Conservation (phyloP, 1,284 basidiomycete species). For the Coniferiporia weirii region DNA sequence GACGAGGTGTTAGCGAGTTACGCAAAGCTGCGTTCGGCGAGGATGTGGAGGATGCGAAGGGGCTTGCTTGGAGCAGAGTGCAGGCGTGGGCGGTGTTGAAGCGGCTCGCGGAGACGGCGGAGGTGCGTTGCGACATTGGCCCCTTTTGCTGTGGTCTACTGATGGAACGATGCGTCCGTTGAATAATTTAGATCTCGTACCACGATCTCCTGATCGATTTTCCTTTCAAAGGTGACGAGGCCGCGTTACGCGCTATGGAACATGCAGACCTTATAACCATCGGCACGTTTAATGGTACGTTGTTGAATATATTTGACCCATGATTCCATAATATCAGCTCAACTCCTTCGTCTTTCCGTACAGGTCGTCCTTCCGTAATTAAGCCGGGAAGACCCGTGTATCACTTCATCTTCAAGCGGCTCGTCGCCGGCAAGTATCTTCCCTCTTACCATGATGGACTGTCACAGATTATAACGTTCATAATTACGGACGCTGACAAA, state of each 20-base stretch:
- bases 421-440: conserved; percentile 60
- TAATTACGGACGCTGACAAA: not conserved
- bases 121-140: conserved; percentile 41
- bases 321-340: not conserved
- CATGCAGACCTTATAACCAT: conserved; percentile 87
- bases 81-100: conserved; percentile 88
- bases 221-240: conserved; percentile 91
- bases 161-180: not conserved
- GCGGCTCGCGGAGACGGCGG: conserved; percentile 61
- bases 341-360: not conserved
- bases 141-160: not conserved
- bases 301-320: not conserved
- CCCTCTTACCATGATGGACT: not conserved
- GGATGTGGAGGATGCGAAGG: conserved; percentile 81
- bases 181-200: conserved; percentile 63
- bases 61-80: conserved; percentile 77
- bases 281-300: conserved; percentile 62
- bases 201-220: conserved; percentile 78
- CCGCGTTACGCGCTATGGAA: conserved; percentile 79
- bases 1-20: conserved; percentile 75
- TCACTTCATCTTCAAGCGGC: conserved; percentile 75
- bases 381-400: conserved; percentile 89
- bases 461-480: too few relatives aligned
- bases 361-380: conserved; percentile 81
- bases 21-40: conserved; percentile 93